Conservation (phyloP, 495 filamentous ascomycete species). For the Tuber borchii region DNA sequence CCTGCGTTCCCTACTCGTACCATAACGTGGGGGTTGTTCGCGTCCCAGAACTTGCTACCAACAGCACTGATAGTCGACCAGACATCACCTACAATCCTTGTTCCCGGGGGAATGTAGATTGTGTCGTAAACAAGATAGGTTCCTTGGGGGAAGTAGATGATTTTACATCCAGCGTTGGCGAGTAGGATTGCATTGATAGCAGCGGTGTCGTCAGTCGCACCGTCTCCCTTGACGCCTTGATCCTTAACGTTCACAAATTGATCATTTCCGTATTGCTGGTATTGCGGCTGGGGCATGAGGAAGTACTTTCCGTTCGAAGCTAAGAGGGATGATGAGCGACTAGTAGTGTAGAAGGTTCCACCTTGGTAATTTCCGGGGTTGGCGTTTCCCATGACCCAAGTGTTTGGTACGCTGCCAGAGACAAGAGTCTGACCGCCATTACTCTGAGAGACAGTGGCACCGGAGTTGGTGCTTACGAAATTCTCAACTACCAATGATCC, state of each 20-base stretch:
- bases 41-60: constrained; percentile 56
- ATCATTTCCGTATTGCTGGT: constrained; percentile 61
- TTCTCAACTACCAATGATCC: constrained; percentile 57
- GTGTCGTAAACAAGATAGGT: constrained; percentile 67
- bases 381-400: constrained; percentile 48
- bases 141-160: constrained; percentile 70
- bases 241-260: constrained; percentile 87
- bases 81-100: constrained; percentile 77
- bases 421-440: constrained; percentile 48
- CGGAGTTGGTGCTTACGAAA: constrained; percentile 52
- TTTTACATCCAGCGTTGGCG: constrained; percentile 71
- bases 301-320: constrained; percentile 46
- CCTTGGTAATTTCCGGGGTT: constrained; percentile 56
- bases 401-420: constrained; percentile 46
- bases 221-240: constrained; percentile 70
- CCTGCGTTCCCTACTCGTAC: constrained; percentile 56
- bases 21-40: constrained; percentile 58
- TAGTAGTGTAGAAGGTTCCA: constrained; percentile 42
- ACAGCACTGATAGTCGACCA: constrained; percentile 60
- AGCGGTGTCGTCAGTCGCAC: constrained; percentile 71
- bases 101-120: constrained; percentile 69
- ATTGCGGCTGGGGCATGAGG: constrained; percentile 55
- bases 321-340: constrained; percentile 45
- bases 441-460: constrained; percentile 51
- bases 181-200: constrained; percentile 79